Percentiles rank a stretch among this genome's conserved stretches.
Evolutionary conservation across 164 flowering plant genomes (phyloP).

Genomic region (Vitis cinerea): DNA sequence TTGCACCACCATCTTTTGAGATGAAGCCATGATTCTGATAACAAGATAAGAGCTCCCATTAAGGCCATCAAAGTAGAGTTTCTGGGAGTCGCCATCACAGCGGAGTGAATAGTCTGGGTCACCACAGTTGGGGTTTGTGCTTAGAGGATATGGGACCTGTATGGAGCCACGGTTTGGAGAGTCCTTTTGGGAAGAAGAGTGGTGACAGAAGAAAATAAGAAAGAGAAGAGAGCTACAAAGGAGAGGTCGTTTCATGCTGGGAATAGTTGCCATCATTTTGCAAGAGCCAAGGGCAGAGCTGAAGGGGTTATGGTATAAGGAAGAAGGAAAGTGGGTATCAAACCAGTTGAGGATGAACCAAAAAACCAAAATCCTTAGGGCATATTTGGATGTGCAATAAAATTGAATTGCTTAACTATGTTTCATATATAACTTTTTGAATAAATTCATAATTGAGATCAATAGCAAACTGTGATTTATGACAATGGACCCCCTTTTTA

Average conservation of each 20-base stretch:
- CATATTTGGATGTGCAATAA: neutral
- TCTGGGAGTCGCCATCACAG: conserved; percentile 40
- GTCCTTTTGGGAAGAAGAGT: conserved; percentile 37
- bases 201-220: conserved; percentile 17
- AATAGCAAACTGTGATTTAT: neutral
- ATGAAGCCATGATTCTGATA: conserved; percentile 31
- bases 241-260: neutral
- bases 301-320: conserved; percentile 16
- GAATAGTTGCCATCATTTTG: conserved; percentile 19
- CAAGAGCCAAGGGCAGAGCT: conserved; percentile 17
- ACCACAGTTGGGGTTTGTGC: conserved; percentile 58
- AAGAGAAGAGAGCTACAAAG: conserved; percentile 14
- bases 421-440: neutral
- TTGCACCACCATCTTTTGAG: conserved; percentile 51
- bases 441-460: neutral
- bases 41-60: conserved; percentile 60
- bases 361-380: neutral
- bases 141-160: conserved; percentile 61
- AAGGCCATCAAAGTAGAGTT: conserved; percentile 53
- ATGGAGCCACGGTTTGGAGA: conserved; percentile 60
- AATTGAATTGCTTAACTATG: neutral
- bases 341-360: too few species aligned
- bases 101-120: conserved; percentile 46
- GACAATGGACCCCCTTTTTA: neutral
- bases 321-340: too few species aligned